Evolutionary conservation across 331 rosid genomes (phyloP).

Genomic region (Prunus yedoensis): DNA sequence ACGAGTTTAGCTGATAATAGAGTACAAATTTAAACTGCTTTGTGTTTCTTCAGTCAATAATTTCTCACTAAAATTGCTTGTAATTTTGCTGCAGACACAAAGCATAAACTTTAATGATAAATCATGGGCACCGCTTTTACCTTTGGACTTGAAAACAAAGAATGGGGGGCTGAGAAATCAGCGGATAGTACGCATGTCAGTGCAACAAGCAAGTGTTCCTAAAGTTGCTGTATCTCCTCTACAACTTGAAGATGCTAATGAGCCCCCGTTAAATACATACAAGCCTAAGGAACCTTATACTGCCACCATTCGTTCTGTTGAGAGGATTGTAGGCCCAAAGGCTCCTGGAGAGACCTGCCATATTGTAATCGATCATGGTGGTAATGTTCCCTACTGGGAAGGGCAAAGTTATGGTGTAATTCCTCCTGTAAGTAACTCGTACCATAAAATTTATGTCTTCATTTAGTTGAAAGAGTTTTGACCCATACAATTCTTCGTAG

Average conservation of each 20-base stretch:
- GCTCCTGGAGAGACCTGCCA: slow-evolving; percentile 99
- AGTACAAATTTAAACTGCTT: slow-evolving; percentile 9
- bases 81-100: slow-evolving; percentile 48
- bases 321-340: slow-evolving; percentile 86
- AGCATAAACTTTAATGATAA: slow-evolving; percentile 51
- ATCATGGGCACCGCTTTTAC: slow-evolving; percentile 47
- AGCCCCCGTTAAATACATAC: slow-evolving; percentile 72
- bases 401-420: slow-evolving; percentile 98
- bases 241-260: slow-evolving; percentile 65
- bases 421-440: slow-evolving; percentile 73
- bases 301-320: slow-evolving; percentile 91
- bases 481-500: background rate
- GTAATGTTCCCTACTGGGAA: slow-evolving; percentile 99
- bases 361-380: slow-evolving; percentile 91
- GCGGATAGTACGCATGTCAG: slow-evolving; percentile 70
- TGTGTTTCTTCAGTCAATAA: slow-evolving; percentile 15
- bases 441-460: background rate
- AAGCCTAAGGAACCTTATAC: slow-evolving; percentile 90
- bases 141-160: slow-evolving; percentile 54
- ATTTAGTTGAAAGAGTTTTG: background rate
- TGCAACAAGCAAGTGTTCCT: slow-evolving; percentile 77
- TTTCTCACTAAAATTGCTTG: slow-evolving; percentile 15
- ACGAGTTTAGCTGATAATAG: slow-evolving; percentile 4
- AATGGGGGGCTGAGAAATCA: slow-evolving; percentile 37
- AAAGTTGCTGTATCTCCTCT: slow-evolving; percentile 73